Evolutionary conservation across 2,329 filamentous ascomycete species (phyloP), one percentile per base, ranked within the genome.

Genomic region (Claviceps africana): DNA sequence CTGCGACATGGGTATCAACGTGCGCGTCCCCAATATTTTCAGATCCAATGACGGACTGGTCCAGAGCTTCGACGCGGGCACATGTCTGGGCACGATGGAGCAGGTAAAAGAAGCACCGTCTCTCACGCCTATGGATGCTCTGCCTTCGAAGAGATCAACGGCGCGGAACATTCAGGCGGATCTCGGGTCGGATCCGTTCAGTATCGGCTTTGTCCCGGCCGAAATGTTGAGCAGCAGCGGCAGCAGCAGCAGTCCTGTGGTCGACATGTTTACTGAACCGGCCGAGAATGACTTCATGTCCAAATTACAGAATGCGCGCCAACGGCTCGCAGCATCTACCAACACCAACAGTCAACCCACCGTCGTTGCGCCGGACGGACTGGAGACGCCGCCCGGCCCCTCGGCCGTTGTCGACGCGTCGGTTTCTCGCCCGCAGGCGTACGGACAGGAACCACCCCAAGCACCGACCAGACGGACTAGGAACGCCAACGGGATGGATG

Each of bases 21-120:
- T 97, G 51, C 82, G 86, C 52, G 82, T 93, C 10, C 78, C 83
- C 28, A 95, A 94, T 61, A 86, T 96, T 56, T 98, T 95, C 71
- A 88, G 83, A 64, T 71, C 85, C 59, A 88, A 78, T 55, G 77
- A 81, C 21, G 55, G 64, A 8, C 64, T 81, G 37, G 57, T 75
- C 35, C 72, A 73, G 40, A 70, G 69, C 49, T 72, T 80, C 51
- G 72, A 74, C 48, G 62, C 50, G 58, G 64, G 63, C 54, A 61
- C 54, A 45, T 57, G 59, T 19, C 56, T 58, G n/a, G n/a, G 37
- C 8, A 19, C 7, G 1, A n/a, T 50, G 30, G 70, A 72, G 19
- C 35, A 48, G 63, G 64, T 42, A 70, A 66, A 56, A 70, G 72
- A 44, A 66, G 59, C 44, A 57, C 59, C 22, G 48, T 43, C 35